These are phyloP conservation scores for Funneliformis caledonium DNA, from an alignment of 371 early-diverging fungal genomes.

Conservation along the genomic window DNA sequence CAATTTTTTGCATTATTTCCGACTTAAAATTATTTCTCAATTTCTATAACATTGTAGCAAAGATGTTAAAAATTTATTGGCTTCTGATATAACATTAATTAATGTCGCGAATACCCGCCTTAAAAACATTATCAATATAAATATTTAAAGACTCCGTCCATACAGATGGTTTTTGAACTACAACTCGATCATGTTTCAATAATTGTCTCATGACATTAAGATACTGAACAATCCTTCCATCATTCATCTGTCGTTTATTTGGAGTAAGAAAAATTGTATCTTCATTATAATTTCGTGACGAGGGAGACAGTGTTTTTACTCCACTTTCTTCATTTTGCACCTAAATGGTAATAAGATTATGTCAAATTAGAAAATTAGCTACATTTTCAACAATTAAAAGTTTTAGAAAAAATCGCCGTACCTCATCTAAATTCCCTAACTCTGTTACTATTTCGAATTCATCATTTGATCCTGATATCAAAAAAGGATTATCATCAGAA, in stretches of 20 bases:
- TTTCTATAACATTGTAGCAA: too few species aligned
- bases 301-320: neutral
- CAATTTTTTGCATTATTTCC: conserved; percentile 7
- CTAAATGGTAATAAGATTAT: too few species aligned
- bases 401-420: too few species aligned
- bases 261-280: conserved; percentile 3
- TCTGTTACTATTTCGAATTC: conserved; percentile 3
- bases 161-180: neutral
- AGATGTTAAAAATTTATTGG: too few species aligned
- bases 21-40: neutral
- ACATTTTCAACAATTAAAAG: too few species aligned
- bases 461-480: conserved; percentile 3
- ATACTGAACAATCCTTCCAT: conserved; percentile 4
- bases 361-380: too few species aligned
- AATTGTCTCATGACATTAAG: conserved; percentile 10
- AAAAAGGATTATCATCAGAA: conserved; percentile 7
- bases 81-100: neutral
- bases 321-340: conserved; percentile 9
- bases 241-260: conserved; percentile 14
- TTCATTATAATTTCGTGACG: neutral
- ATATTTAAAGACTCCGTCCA: conserved; percentile 4
- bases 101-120: neutral
- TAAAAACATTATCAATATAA: conserved; percentile 24
- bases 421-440: too few species aligned
- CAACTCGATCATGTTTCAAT: conserved; percentile 8